Evolutionary conservation across 1,139 yeast species (phyloP).

Genomic region (Candida gigantensis): DNA sequence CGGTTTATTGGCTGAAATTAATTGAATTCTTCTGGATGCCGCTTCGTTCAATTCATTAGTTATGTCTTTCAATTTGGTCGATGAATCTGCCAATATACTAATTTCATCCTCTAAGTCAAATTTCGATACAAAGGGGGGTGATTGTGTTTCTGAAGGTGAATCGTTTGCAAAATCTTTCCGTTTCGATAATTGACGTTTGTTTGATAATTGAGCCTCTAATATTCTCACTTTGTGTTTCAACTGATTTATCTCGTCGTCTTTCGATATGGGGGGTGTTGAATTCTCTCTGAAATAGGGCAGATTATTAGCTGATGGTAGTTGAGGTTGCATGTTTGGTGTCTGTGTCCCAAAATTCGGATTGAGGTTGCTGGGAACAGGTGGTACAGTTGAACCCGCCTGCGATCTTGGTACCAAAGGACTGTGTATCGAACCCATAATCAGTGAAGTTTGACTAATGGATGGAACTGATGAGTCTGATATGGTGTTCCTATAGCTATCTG

Average conservation of each 20-base stretch:
- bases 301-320: constrained; percentile 5
- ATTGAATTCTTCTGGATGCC: constrained; percentile 41
- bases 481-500: no score
- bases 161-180: constrained; percentile 5
- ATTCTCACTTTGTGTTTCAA: constrained; percentile 23
- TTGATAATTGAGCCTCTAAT: constrained; percentile 22
- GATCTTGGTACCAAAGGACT: not conserved
- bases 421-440: no score
- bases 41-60: constrained; percentile 34
- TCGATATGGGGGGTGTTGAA: constrained; percentile 1
- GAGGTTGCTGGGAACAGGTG: constrained; percentile 10
- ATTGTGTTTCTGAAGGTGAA: constrained; percentile 16
- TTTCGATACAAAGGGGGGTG: constrained; percentile 34
- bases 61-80: constrained; percentile 32
- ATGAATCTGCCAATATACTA: constrained; percentile 30
- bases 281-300: constrained; percentile 4
- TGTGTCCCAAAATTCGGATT: constrained; percentile 7
- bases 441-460: no score
- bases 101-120: constrained; percentile 42
- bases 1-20: constrained; percentile 23
- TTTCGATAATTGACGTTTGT: constrained; percentile 5
- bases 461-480: no score
- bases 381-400: constrained; percentile 8
- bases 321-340: constrained; percentile 1
- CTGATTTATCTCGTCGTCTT: constrained; percentile 17